These are phyloP conservation scores for Aspergillus haitiensis DNA, from an alignment of 495 filamentous ascomycete species.

Conservation along the genomic window DNA sequence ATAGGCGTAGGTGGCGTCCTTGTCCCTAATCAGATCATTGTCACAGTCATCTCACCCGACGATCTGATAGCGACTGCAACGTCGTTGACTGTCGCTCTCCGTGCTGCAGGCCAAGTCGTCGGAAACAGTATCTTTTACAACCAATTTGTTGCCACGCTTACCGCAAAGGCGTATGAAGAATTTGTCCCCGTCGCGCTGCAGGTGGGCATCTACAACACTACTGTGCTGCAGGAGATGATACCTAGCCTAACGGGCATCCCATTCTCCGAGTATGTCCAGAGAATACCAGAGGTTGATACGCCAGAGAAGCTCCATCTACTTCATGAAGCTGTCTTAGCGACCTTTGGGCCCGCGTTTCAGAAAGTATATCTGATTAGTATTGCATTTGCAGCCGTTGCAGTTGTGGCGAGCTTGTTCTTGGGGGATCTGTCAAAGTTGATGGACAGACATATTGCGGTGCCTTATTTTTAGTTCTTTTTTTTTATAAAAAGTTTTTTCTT, in stretches of 20 bases:
- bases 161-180: not conserved
- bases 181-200: slow-evolving; percentile 5
- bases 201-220: not conserved
- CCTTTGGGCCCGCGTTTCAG: slow-evolving; percentile 9
- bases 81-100: slow-evolving; percentile 2
- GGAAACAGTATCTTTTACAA: slow-evolving; percentile 9
- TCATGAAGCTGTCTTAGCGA: not conserved
- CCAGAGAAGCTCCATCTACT: not conserved
- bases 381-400: slow-evolving; percentile 8
- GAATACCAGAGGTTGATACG: not conserved
- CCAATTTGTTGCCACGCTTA: not conserved
- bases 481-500: not conserved
- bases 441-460: slow-evolving; percentile 10
- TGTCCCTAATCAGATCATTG: slow-evolving; percentile 9
- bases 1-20: slow-evolving; percentile 11
- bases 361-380: slow-evolving; percentile 8
- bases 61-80: slow-evolving; percentile 10
- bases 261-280: not conserved
- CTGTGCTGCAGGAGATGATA: slow-evolving; percentile 4
- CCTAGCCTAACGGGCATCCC: not conserved
- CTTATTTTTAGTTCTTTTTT: not conserved
- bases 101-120: slow-evolving; percentile 3
- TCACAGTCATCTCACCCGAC: slow-evolving; percentile 6
- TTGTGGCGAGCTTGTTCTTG: slow-evolving; percentile 5
- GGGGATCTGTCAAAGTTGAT: slow-evolving; percentile 9